phyloP scores from a whole-genome alignment of 1,284 basidiomycete genomes.

The Trichosporon coremiiforme region DNA sequence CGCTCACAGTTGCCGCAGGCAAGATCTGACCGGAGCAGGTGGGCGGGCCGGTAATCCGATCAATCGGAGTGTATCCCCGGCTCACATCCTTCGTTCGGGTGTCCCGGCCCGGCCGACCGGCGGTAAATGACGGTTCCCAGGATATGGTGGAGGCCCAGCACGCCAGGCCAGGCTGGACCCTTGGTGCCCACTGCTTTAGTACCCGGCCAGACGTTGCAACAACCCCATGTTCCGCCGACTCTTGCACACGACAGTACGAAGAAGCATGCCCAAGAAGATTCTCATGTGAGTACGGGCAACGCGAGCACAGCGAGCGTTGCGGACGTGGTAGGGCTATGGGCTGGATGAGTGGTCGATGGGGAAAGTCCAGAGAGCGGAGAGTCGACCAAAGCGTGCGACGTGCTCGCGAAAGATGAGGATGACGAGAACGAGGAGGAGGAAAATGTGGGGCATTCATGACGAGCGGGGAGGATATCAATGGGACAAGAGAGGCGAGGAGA shows the following conservation, averaged over 20 bases:
- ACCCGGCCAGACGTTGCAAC: not conserved
- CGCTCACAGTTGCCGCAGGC: too few species aligned
- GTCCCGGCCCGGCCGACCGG: not conserved
- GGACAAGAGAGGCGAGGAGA: not conserved
- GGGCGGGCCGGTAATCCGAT: not conserved
- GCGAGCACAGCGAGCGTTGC: not conserved
- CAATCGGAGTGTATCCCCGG: too few species aligned
- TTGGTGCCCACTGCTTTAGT: not conserved
- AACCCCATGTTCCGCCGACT: not conserved
- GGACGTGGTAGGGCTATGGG: too few species aligned
- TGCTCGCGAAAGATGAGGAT: too few species aligned
- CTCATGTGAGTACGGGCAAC: conserved; percentile 35
- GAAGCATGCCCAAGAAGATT: conserved; percentile 37
- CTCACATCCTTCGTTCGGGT: not conserved
- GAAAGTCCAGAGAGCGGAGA: too few species aligned
- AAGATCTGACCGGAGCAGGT: not conserved
- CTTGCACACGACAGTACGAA: not conserved
- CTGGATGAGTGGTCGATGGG: too few species aligned
- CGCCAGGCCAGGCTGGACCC: not conserved
- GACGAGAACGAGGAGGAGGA: too few species aligned
- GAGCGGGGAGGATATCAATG: not conserved
- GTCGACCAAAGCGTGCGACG: too few species aligned
- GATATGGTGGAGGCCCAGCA: not conserved
- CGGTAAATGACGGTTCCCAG: not conserved
- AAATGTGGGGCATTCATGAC: too few species aligned